Evolutionary conservation across 2,329 filamentous ascomycete genomes (phyloP).

Genomic region (Sporothrix globosa): DNA sequence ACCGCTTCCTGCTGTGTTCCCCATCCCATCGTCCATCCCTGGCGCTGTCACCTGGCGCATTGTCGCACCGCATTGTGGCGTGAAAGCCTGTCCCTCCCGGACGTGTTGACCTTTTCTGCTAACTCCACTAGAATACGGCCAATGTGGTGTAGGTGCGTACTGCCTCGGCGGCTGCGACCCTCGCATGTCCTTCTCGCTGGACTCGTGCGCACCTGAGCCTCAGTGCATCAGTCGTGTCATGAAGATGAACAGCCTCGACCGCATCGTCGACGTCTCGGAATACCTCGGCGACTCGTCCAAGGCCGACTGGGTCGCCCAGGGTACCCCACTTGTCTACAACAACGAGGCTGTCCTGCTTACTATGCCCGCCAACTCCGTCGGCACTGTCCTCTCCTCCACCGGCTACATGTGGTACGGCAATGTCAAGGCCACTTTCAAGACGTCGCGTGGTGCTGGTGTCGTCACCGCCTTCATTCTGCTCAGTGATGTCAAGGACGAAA

Average conservation of each 20-base stretch:
- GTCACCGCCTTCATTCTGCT: constrained; percentile 97
- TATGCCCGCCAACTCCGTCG: constrained; percentile 83
- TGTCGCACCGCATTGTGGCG: constrained; percentile 19
- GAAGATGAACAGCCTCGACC: constrained; percentile 72
- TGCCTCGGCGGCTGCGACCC: constrained; percentile 96
- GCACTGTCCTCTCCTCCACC: constrained; percentile 81
- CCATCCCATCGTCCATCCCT: constrained; percentile 5
- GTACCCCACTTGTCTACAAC: constrained; percentile 69
- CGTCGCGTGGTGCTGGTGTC: constrained; percentile 81
- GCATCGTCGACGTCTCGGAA: constrained; percentile 70
- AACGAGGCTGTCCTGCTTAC: constrained; percentile 74
- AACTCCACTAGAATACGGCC: constrained; percentile 73
- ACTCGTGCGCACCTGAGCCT: constrained; percentile 83
- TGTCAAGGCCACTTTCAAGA: constrained; percentile 82
- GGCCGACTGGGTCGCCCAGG: constrained; percentile 87
- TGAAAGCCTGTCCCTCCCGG: too few species aligned
- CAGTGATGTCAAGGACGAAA: constrained; percentile 95
- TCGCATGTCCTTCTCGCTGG: constrained; percentile 76
- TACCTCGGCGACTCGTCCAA: constrained; percentile 83
- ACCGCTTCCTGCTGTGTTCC: background rate
- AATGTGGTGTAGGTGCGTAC: constrained; percentile 92
- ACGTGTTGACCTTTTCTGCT: background rate
- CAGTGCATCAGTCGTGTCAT: constrained; percentile 76
- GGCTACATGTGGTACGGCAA: constrained; percentile 97
- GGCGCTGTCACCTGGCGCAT: background rate